Percentiles rank a stretch among this genome's conserved stretches.
These are phyloP conservation scores for Cyberlindnera mississippiensis DNA, from an alignment of 805 yeast species.

Conservation along the genomic window DNA sequence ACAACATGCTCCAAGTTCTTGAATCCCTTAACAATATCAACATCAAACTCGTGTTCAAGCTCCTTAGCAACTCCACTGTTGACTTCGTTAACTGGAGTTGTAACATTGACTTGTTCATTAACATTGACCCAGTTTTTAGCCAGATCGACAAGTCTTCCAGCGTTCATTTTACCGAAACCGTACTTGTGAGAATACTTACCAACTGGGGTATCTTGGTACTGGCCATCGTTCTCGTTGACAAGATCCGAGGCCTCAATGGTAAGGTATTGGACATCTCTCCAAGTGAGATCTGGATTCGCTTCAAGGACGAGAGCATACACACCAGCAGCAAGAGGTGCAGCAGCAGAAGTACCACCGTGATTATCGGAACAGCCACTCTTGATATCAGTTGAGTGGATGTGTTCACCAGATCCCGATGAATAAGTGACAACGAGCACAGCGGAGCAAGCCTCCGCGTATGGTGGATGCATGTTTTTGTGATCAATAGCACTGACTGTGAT, in stretches of 20 bases:
- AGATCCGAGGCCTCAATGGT: slow-evolving; percentile 68
- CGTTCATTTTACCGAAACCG: slow-evolving; percentile 92
- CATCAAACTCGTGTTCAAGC: slow-evolving; percentile 37
- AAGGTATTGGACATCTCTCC: slow-evolving; percentile 94
- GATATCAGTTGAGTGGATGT: slow-evolving; percentile 84
- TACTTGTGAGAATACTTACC: slow-evolving; percentile 74
- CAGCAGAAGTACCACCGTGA: slow-evolving; percentile 98
- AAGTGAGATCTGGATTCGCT: slow-evolving; percentile 82
- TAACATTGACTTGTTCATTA: slow-evolving; percentile 84
- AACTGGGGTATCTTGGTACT: slow-evolving; percentile 70
- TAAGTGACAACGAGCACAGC: slow-evolving; percentile 94
- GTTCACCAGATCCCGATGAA: slow-evolving; percentile 86
- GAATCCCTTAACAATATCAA: slow-evolving; percentile 57
- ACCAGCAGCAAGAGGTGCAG: slow-evolving; percentile 99
- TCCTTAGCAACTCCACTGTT: slow-evolving; percentile 12
- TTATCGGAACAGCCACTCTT: slow-evolving; percentile 59
- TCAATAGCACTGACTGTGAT: slow-evolving; percentile 95
- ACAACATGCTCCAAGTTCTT: slow-evolving; percentile 82
- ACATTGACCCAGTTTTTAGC: slow-evolving; percentile 79
- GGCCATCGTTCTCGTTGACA: slow-evolving; percentile 60
- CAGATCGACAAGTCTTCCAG: slow-evolving; percentile 62
- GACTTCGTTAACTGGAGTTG: slow-evolving; percentile 12
- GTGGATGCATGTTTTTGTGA: slow-evolving; percentile 79
- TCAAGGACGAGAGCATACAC: slow-evolving; percentile 77
- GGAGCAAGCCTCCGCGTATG: slow-evolving; percentile 87